Evolutionary conservation across 768 basidiomycete genomes (phyloP).

Genomic region (Xerocomus spinulosus): DNA sequence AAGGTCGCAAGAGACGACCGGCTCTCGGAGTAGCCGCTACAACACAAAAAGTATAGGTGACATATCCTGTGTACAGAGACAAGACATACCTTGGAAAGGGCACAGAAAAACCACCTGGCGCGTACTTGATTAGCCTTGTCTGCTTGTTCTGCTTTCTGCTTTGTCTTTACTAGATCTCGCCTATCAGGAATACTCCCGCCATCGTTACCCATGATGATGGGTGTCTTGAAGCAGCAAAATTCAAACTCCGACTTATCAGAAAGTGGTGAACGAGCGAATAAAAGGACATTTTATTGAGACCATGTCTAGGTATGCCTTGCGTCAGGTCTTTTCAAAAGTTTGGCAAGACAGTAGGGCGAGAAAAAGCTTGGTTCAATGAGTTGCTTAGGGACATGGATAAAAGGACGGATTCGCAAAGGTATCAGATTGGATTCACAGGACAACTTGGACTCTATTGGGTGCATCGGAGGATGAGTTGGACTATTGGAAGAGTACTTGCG

Average conservation of each 20-base stretch:
- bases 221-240: neutral
- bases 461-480: too few species aligned
- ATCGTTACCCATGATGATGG: conserved; percentile 71
- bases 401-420: too few species aligned
- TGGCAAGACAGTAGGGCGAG: too few species aligned
- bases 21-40: conserved; percentile 80
- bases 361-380: too few species aligned
- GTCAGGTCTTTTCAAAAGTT: too few species aligned
- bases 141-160: conserved; percentile 78
- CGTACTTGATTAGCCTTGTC: conserved; percentile 88
- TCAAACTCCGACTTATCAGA: conserved; percentile 12
- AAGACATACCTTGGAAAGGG: conserved; percentile 78
- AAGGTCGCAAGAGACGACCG: conserved; percentile 85
- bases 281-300: too few species aligned
- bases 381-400: too few species aligned
- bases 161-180: conserved; percentile 69
- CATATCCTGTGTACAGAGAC: neutral
- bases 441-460: too few species aligned
- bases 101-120: conserved; percentile 90
- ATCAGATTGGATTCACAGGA: too few species aligned
- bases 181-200: conserved; percentile 86
- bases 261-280: too few species aligned
- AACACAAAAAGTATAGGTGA: neutral
- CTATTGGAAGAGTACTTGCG: too few species aligned
- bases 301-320: too few species aligned